Base-by-base conservation (phyloP, 2,329 filamentous ascomycete genomes). In the Alternaria conjuncta region DNA sequence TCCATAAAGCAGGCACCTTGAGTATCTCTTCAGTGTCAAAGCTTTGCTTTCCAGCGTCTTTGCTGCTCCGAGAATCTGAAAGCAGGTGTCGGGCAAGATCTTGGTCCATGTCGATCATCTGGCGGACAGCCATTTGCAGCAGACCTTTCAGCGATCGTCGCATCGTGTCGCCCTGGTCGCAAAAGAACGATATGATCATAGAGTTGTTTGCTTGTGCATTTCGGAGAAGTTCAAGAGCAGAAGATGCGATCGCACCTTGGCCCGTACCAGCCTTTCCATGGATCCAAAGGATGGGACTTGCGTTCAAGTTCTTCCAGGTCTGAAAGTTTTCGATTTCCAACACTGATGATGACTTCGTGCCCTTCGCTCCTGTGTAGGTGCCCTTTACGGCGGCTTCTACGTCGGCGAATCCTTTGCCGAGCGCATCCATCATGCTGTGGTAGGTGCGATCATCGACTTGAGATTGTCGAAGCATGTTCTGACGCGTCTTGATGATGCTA, bases 231-330 rank as follows among this genome's bases (percentile, higher is more conserved):
- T 72, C 63, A 5, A 72, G 68, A 21, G 69, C 68, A 11, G 71
- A 73, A 11, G 69, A 63, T 12, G 71, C 71, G 4, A 73, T 66
- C 7, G 64, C 49, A 6, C 49, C 67, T 66, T 73, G 68, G 18
- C 68, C 70, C 12, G 63, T 70, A 13, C 69, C 68, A 11, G 71
- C 68, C 51, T 71, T 69, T 26, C 70, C 69, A 55, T 73, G 69
- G n/a, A 72, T 58, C 71, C 70, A 73, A 10, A 73, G 61, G 15
- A 72, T n/a, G 12, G 62, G 61, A 30, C 46, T 41, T 8, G 30
- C 30, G 41, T 59, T n/a, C 11, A 53, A 26, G 10, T 63, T 55
- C 21, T 51, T 66, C 71, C 67, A 72, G 9, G 49, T 59, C 47
- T 61, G 64, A 49, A 68, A 73, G 3, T 50, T 53, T 7, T 63